These are phyloP conservation scores for Talaromyces sp. DNA, from an alignment of 2,329 filamentous ascomycete species.

Conservation along the genomic window DNA sequence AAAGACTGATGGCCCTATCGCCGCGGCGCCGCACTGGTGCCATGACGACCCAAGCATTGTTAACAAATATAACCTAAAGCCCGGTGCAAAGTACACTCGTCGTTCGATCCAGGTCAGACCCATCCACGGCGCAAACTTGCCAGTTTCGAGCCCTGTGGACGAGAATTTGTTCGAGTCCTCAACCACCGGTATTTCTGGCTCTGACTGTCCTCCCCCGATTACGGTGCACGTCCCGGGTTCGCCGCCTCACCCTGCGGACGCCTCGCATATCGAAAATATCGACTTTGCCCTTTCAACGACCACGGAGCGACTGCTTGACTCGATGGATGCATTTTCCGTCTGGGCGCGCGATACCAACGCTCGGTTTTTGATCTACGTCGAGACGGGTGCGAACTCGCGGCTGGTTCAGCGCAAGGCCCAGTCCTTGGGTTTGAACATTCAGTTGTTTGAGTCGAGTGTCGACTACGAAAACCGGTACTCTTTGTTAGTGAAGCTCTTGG, in stretches of 20 bases:
- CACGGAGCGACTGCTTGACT: constrained; percentile 45
- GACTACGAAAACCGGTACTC: constrained; percentile 51
- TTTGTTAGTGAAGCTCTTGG: constrained; percentile 48
- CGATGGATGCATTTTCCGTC: constrained; percentile 49
- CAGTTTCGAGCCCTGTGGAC: constrained; percentile 3
- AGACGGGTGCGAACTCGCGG: constrained; percentile 30
- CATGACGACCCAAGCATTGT: constrained; percentile 3
- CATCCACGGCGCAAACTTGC: constrained; percentile 3
- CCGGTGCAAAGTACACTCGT: constrained; percentile 4
- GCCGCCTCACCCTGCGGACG: constrained; percentile 40
- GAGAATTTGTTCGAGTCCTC: constrained; percentile 9
- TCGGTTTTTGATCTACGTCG: constrained; percentile 49
- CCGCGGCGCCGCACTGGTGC: constrained; percentile 1
- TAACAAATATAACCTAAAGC: constrained; percentile 1
- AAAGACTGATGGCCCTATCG: background rate
- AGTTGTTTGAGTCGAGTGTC: constrained; percentile 26
- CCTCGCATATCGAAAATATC: constrained; percentile 49
- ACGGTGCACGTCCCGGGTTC: constrained; percentile 43
- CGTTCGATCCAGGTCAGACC: constrained; percentile 6
- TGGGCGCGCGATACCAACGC: constrained; percentile 52
- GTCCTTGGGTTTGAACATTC: constrained; percentile 38
- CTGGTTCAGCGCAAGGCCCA: constrained; percentile 30
- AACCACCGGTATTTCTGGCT: constrained; percentile 4
- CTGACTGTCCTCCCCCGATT: constrained; percentile 40
- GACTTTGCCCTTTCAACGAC: constrained; percentile 56